phyloP scores from a whole-genome alignment of 768 basidiomycete species.

The Paxillus rubicundulus region DNA sequence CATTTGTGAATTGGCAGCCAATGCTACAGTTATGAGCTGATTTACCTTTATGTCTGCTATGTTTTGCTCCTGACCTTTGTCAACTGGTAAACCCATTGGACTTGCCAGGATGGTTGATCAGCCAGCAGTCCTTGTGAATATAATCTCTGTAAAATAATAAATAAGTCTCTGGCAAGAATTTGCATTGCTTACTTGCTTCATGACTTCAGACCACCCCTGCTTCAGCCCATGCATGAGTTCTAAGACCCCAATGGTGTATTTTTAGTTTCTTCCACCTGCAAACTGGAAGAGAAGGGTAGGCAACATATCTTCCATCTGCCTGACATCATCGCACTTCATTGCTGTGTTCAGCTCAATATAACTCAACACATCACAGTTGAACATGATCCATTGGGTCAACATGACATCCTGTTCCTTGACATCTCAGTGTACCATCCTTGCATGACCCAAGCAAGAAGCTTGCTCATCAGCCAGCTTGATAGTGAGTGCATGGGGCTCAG shows the following conservation, averaged over 20 bases:
- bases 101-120: too few species aligned
- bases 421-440: conserved; percentile 24
- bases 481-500: conserved; percentile 15
- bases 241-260: conserved; percentile 26
- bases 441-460: conserved; percentile 26
- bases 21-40: too few species aligned
- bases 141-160: too few species aligned
- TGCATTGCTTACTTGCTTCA: conserved; percentile 14
- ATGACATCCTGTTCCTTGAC: conserved; percentile 25
- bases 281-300: conserved; percentile 26
- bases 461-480: conserved; percentile 19
- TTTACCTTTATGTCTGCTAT: conserved; percentile 16
- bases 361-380: conserved; percentile 35
- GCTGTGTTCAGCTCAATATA: conserved; percentile 37
- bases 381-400: conserved; percentile 31
- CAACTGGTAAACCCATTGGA: conserved; percentile 14
- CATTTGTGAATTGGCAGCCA: too few species aligned
- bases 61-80: conserved; percentile 35
- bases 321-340: conserved; percentile 32
- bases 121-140: too few species aligned
- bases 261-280: conserved; percentile 22
- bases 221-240: conserved; percentile 28
- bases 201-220: conserved; percentile 24
- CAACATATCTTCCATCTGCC: conserved; percentile 23
- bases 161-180: too few species aligned